These are phyloP conservation scores for Lactifluus echinatus DNA, from an alignment of 768 basidiomycete species.

Conservation along the genomic window DNA sequence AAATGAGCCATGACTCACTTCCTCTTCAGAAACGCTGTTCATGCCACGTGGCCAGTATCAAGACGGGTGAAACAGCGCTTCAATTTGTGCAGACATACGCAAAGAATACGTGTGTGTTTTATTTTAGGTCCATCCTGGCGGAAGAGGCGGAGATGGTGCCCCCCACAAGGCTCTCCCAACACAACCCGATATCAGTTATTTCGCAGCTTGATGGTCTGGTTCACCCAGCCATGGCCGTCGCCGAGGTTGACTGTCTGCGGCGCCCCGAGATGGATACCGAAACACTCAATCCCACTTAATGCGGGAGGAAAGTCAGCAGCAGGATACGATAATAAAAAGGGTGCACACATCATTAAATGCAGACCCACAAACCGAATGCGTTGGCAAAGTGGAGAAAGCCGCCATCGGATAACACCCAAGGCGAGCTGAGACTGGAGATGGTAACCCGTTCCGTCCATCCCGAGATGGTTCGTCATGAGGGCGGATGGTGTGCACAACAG, in stretches of 20 bases:
- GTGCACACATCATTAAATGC: not conserved
- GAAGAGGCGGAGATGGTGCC: slow-evolving; percentile 20
- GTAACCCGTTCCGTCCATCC: slow-evolving; percentile 2
- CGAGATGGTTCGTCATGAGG: not conserved
- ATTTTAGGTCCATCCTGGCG: slow-evolving; percentile 27
- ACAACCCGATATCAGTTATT: slow-evolving; percentile 37
- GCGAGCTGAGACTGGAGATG: slow-evolving; percentile 14
- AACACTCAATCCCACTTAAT: slow-evolving; percentile 23
- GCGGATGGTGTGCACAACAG: not conserved
- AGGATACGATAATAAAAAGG: not conserved
- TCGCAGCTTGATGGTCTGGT: slow-evolving; percentile 37
- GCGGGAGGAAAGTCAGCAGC: not conserved
- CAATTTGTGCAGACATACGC: slow-evolving; percentile 24
- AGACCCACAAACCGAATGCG: slow-evolving; percentile 14
- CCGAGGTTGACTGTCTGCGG: slow-evolving; percentile 14
- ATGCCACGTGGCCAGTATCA: no score
- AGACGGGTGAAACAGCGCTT: not conserved
- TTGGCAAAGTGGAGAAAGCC: slow-evolving; percentile 9
- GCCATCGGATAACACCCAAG: slow-evolving; percentile 7
- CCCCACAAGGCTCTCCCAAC: slow-evolving; percentile 26
- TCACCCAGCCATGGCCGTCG: slow-evolving; percentile 33
- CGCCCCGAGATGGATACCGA: slow-evolving; percentile 28
- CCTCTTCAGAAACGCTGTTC: no score
- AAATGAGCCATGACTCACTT: no score
- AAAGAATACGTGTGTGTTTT: slow-evolving; percentile 29